Evolutionary conservation across 495 filamentous ascomycete genomes (phyloP), one percentile per base, ranked within the genome.

Genomic region (Amniculicola lignicola): DNA sequence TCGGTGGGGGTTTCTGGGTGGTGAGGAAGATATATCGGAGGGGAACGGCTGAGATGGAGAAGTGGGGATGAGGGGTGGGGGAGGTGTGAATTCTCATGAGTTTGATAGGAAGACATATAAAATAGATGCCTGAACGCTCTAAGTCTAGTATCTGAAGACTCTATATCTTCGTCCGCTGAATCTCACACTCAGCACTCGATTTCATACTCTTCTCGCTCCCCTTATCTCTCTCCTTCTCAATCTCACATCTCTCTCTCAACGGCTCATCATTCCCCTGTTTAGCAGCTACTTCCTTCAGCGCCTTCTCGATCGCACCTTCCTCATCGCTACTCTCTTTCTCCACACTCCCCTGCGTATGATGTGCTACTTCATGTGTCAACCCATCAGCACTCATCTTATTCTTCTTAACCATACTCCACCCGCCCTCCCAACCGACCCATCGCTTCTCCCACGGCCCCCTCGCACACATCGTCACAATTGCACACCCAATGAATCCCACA

Each of bases 361-460:
- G 52, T 51, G 41, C 45, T 43, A 42, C 37, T 47, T 68, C 66
- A 2, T 33, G 47, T 14, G 62, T 65, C 62, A 61, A 67, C 37
- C 64, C 70, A 58, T 70, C 65, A n/a, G 63, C 57, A 49, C 51
- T 63, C 11, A 43, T 48, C 24, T 38, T 49, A 48, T 67, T 61
- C 42, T 57, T 71, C 67, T 74, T 65, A 61, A 59, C 49, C 71
- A 81, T 59, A 44, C 63, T 64, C 81, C 83, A 85, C 0, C 87
- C 87, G 9, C 85, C 86, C 12, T 70, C 70, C 88, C 88, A 91
- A 0, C 88, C 88, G 21, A 89, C 41, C 88, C 87, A 91, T 0
- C 84, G 73, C 27, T 66, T 81, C 70, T 90, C 86, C 58, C 77
- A 74, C 14, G 89, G 89, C 0, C 85, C 87, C 21, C 85, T 75